Evolutionary conservation across 2,329 filamentous ascomycete genomes (phyloP).

Genomic region (Fonsecaea nubica): DNA sequence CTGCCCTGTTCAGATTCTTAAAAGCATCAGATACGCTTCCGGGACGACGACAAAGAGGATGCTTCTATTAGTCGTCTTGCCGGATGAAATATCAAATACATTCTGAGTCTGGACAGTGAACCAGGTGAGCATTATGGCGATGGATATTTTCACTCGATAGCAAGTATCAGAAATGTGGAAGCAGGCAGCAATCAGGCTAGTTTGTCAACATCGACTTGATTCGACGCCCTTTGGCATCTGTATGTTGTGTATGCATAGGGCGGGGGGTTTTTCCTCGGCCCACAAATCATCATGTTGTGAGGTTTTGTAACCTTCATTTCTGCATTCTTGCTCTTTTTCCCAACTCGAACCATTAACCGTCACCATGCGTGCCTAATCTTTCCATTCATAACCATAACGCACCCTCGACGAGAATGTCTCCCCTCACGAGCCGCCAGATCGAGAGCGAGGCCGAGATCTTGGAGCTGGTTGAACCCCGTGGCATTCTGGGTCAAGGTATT

Average conservation of each 20-base stretch:
- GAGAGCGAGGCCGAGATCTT: neutral
- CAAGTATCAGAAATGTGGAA: neutral
- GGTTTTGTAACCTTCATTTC: neutral
- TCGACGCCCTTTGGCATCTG: constrained; percentile 1
- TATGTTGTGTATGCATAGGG: neutral
- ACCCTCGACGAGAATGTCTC: neutral
- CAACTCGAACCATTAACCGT: neutral
- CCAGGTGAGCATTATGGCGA: neutral
- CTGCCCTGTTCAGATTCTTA: neutral
- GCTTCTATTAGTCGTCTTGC: neutral
- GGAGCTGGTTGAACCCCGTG: constrained; percentile 3
- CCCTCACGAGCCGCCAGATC: neutral
- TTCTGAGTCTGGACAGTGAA: neutral
- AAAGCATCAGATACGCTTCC: neutral
- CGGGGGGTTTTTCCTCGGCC: neutral
- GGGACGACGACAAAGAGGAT: neutral
- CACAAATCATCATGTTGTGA: neutral
- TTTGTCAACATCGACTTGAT: neutral
- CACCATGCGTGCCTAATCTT: neutral
- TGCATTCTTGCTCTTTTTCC: neutral
- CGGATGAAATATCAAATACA: neutral
- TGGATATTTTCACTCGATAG: neutral
- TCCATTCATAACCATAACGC: neutral
- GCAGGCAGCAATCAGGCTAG: neutral
- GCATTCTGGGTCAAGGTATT: neutral